phyloP scores from a whole-genome alignment of 805 yeast species.

The Nakazawaea wickerhamii region DNA sequence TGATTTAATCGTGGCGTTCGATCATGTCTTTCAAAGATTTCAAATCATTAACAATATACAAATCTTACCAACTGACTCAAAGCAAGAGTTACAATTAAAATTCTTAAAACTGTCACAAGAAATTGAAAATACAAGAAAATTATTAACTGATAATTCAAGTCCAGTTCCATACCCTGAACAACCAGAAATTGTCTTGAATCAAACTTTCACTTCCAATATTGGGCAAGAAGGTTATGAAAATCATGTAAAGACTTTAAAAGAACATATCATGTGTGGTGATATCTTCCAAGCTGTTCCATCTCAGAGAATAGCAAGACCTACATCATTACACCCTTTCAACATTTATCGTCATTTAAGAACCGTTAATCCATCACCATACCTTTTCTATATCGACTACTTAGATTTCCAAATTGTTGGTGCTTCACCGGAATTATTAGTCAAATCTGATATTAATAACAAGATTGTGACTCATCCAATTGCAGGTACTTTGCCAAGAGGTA shows the following conservation, averaged over 20 bases:
- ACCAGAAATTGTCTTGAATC: conserved; percentile 60
- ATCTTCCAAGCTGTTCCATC: conserved; percentile 98
- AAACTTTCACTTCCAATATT: conserved; percentile 77
- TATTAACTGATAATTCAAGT: conserved; percentile 37
- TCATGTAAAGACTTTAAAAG: conserved; percentile 70
- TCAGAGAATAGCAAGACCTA: conserved; percentile 93
- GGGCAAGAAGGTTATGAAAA: conserved; percentile 91
- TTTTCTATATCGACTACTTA: conserved; percentile 86
- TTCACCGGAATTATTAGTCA: conserved; percentile 90
- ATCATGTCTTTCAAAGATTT: conserved; percentile 88
- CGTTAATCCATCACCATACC: conserved; percentile 95
- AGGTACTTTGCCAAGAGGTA: conserved; percentile 90
- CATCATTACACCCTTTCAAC: conserved; percentile 93
- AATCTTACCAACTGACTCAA: conserved; percentile 29
- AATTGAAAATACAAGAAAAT: conserved; percentile 50
- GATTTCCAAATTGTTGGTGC: conserved; percentile 97
- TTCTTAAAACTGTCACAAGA: conserved; percentile 49
- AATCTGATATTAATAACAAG: conserved; percentile 64
- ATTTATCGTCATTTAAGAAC: conserved; percentile 91
- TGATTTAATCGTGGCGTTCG: conserved; percentile 87
- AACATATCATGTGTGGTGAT: conserved; percentile 86
- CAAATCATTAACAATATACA: conserved; percentile 82
- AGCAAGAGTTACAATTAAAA: conserved; percentile 33
- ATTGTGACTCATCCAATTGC: conserved; percentile 97
- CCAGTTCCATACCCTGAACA: conserved; percentile 67